Evolutionary conservation across 108 stramenopile species (phyloP), one percentile per base, ranked within the genome.

Genomic region (Skeletonema costatum): DNA sequence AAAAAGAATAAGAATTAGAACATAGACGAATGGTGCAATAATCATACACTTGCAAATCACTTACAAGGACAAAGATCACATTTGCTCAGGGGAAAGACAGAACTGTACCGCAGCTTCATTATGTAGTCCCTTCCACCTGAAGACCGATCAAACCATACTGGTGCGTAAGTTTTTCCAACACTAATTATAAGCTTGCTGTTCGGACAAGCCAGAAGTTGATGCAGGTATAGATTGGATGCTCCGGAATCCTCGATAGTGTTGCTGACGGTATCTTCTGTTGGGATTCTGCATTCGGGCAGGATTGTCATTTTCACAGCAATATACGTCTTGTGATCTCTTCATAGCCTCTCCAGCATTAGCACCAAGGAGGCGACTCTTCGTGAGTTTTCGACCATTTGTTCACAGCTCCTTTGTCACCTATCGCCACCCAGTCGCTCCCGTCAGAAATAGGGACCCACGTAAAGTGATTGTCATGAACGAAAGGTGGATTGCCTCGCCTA

Each of bases 1-100:
- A 10, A 41, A 41, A 41, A 41, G 10, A 35, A 4, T 12, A 11
- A 41, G 39, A 12, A 8, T 41, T 12, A 11, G 10, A 11, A 41
- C 12, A 10, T 41, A 41, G 12, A 41, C 39, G 10, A 12, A 12
- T 41, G 2, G 39, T 12, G 10, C 74, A 74, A 81, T 5, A 68
- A 71, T 64, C 75, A 73, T 32, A 64, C 80, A 64, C 31, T 38
- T 66, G 39, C 21, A 75, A 73, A 41, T 12, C 39, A 41, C 60
- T 36, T 41, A 38, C 50, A 74, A 11, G 73, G 73, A 53, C 73
- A 74, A 11, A 50, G 64, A 0, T n/a, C 35, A 48, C 35, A 11
- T 9, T 32, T 36, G 41, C 21, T 74, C 73, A 3, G 58, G n/a
- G 8, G 46, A 36, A 12, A 29, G 17, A 53, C 73, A 74, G 44